Conservation (phyloP, 306 rosid genomes). For the Boehmeria nivea region DNA sequence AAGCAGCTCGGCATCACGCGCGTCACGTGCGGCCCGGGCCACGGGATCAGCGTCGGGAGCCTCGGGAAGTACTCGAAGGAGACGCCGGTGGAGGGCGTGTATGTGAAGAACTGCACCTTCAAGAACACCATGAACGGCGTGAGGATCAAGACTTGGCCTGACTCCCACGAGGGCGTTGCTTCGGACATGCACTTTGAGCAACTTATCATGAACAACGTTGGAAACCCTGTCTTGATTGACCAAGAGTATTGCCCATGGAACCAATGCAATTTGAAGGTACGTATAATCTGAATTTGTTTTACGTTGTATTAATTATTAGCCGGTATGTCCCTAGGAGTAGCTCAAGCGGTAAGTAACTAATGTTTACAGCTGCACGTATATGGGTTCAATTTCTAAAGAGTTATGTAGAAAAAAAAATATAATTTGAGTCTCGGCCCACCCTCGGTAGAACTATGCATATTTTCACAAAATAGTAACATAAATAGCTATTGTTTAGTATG, state of each 20-base stretch:
- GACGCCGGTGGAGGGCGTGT: conserved; percentile 15
- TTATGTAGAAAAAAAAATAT: no score
- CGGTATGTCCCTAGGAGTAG: no score
- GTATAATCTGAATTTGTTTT: no score
- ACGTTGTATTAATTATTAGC: no score
- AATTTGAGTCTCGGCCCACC: no score
- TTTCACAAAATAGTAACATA: no score
- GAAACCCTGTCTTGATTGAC: conserved; percentile 34
- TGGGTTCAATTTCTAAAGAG: no score
- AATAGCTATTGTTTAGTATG: no score
- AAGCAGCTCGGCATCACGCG: conserved; percentile 3
- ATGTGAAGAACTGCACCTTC: conserved; percentile 28
- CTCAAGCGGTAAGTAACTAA: no score
- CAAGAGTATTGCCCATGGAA: conserved; percentile 55
- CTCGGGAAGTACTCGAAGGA: conserved; percentile 30
- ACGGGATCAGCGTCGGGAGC: conserved; percentile 46
- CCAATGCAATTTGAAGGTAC: conserved; percentile 27
- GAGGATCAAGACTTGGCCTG: conserved; percentile 49
- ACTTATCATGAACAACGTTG: conserved; percentile 34
- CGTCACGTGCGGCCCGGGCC: conserved; percentile 47
- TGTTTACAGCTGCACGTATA: no score
- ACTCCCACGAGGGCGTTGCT: background rate
- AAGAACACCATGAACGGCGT: conserved; percentile 30
- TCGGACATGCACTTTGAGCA: conserved; percentile 33
- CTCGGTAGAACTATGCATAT: no score